Conservation (phyloP, 1,139 yeast species). For the Blastobotrys illinoisensis region DNA sequence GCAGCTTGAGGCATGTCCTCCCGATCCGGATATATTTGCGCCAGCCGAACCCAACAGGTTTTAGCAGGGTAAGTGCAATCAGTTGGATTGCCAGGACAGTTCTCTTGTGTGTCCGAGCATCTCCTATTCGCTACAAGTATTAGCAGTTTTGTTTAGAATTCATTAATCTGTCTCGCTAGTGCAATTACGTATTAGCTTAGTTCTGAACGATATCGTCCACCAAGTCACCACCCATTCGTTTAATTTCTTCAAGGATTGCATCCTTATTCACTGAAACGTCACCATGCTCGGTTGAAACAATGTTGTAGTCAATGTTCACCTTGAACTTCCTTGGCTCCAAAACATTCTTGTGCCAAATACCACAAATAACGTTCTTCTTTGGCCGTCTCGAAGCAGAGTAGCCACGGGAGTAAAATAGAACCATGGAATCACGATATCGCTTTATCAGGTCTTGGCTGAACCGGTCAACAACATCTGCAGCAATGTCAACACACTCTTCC, state of each 20-base stretch:
- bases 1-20: too few species aligned
- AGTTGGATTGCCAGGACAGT: too few species aligned
- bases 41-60: too few species aligned
- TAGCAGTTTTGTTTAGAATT: too few species aligned
- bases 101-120: too few species aligned
- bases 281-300: constrained; percentile 49
- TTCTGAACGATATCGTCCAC: constrained; percentile 19
- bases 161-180: too few species aligned
- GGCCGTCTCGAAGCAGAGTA: constrained; percentile 6
- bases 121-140: too few species aligned
- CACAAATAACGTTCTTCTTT: constrained; percentile 50
- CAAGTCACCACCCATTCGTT: constrained; percentile 68
- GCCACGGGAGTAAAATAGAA: constrained; percentile 45
- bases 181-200: background rate
- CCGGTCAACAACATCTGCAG: constrained; percentile 24
- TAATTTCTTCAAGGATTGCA: constrained; percentile 69
- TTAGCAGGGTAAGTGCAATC: too few species aligned
- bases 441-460: constrained; percentile 28
- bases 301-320: constrained; percentile 72
- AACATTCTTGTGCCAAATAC: constrained; percentile 68
- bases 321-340: constrained; percentile 55
- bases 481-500: constrained; percentile 23
- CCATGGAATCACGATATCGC: constrained; percentile 45
- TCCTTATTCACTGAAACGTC: constrained; percentile 62
- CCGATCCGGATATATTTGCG: too few species aligned